phyloP scores from a whole-genome alignment of 352 stramenopile species.

The Phytophthora syringae region DNA sequence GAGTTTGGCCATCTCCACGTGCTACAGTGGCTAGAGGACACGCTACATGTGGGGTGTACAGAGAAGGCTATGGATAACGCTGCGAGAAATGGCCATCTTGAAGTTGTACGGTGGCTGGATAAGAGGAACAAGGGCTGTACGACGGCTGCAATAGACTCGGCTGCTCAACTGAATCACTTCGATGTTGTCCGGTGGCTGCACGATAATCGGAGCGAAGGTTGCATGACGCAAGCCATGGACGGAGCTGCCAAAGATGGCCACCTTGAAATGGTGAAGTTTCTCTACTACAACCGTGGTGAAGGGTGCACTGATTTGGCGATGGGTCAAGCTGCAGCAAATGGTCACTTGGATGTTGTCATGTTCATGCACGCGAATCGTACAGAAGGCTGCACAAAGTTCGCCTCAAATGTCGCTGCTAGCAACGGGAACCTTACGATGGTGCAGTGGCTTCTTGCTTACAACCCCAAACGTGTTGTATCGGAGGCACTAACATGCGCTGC shows the following conservation, averaged over 20 bases:
- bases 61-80: no score
- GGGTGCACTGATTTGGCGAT: constrained; percentile 17
- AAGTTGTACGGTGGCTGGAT: constrained; percentile 19
- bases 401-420: constrained; percentile 9
- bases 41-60: not conserved
- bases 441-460: constrained; percentile 11
- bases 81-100: constrained; percentile 7
- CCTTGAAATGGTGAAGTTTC: constrained; percentile 19
- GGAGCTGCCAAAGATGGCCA: constrained; percentile 4
- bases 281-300: constrained; percentile 15
- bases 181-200: constrained; percentile 21
- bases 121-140: not conserved
- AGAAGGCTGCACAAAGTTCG: constrained; percentile 23
- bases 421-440: constrained; percentile 20
- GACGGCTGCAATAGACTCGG: constrained; percentile 1
- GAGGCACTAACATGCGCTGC: constrained; percentile 14
- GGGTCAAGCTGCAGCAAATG: constrained; percentile 18
- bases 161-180: constrained; percentile 15
- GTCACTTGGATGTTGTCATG: constrained; percentile 14
- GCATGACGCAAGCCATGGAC: constrained; percentile 17
- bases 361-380: constrained; percentile 16
- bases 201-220: constrained; percentile 1
- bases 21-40: constrained; percentile 1
- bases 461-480: constrained; percentile 1
- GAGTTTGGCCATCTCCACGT: constrained; percentile 4